Base-by-base conservation (phyloP, 768 basidiomycete genomes). In the Hypholoma sublateritium region DNA sequence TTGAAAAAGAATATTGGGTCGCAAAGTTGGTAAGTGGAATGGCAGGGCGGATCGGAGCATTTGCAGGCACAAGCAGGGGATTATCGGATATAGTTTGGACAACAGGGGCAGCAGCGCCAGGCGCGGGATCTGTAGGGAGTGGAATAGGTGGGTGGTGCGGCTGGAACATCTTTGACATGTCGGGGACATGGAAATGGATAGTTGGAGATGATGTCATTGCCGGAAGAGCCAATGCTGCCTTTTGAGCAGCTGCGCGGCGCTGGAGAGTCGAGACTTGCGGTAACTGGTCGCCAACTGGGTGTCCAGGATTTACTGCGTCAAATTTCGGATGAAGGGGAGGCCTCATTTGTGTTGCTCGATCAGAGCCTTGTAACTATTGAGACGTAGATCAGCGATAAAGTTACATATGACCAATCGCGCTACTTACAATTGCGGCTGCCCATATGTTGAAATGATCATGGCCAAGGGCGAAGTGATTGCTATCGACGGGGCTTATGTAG, bases 401-500 rank as follows among this genome's bases (percentile, higher is more conserved):
- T 45, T 12, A 19, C 12, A 13, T 21, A 32, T 32, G 28, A 32
- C 28, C 28, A 32, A 22, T 32, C 28, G 28, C 28, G 28, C 28
- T 32, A 35, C 39, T 44, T 42, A 64, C 61, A 45, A 61, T 61
- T 1, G 65, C 63, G 0, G 61, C 50, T 0, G 50, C 60, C 67
- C 63, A 68, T 17, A 54, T 60, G 4, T 62, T 49, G 13, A 65
- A 19, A 7, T 59, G 60, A 6, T 55, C 59, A 36, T 65, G 60
- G 8, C 57, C 59, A 3, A 66, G 37, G 0, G 58, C 53, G 12
- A 61, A 55, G 46, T 66, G 65, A 45, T 2, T 45, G 1, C 24
- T 19, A 24, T 45, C 44, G 21, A 45, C 44, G 24, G 44, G 44
- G 21, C 24, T 45, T 19, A 45, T 24, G 44, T 45, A 45, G 44